These are phyloP conservation scores for Diaporthe capsici DNA, from an alignment of 2,329 filamentous ascomycete species.

Conservation along the genomic window DNA sequence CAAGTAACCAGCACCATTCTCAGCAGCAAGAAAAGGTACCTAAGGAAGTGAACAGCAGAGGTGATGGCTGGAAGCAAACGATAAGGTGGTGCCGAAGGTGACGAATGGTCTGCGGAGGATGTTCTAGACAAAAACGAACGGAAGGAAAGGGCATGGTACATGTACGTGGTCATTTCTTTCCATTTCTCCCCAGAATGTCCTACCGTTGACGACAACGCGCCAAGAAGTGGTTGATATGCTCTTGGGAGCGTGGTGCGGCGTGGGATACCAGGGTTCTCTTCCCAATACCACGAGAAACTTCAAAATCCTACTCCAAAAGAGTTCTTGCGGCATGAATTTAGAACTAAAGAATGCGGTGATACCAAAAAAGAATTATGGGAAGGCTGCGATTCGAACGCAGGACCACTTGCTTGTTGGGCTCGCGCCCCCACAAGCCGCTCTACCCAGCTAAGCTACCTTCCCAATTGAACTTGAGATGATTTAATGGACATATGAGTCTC, in stretches of 20 bases:
- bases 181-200: background rate
- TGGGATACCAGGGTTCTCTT: too few species aligned
- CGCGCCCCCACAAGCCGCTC: background rate
- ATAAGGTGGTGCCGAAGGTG: background rate
- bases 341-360: fast-evolving
- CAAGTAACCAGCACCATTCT: too few species aligned
- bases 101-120: background rate
- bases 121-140: background rate
- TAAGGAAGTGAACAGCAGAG: background rate
- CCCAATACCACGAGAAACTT: too few species aligned
- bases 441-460: background rate
- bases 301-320: too few species aligned
- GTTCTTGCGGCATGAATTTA: too few species aligned
- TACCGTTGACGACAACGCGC: background rate
- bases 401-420: background rate
- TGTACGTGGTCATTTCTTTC: background rate
- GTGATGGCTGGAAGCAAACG: background rate
- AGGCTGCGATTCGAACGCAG: background rate
- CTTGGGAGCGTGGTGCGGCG: too few species aligned
- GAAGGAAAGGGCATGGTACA: background rate
- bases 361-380: background rate
- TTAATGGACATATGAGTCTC: too few species aligned
- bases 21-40: too few species aligned
- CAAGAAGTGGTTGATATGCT: background rate
- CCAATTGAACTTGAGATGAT: background rate